Base-by-base conservation (phyloP, 495 filamentous ascomycete species). In the Lasiosphaeris hirsuta region DNA sequence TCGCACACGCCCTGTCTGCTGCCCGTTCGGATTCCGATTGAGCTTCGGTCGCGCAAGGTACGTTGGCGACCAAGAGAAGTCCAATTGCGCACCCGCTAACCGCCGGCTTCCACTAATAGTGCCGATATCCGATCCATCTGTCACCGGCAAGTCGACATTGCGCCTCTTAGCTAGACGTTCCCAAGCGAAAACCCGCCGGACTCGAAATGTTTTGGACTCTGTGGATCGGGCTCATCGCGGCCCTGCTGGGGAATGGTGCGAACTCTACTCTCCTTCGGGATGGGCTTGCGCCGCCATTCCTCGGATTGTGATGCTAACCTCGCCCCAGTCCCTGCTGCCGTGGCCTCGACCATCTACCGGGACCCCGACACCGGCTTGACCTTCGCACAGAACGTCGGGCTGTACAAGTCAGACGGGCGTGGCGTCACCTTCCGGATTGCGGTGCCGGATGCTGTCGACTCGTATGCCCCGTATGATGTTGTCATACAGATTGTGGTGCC, bases 341-440 rank as follows among this genome's bases (percentile, higher is more conserved):
- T 67, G 14, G 66, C 63, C 14, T 62, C 63, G 14, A 50, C 64
- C 18, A 51, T 73, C 9, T 72, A 71, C 63, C 62, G 59, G 3
- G 79, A 82, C 45, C 54, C 72, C 10, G 76, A 80, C 51, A 82
- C 78, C 0, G 79, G 79, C 39, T 76, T 82, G 49, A 70, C 72
- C 2, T 82, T 79, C 64, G 70, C 75, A 13, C 64, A 77, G 57
- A 70, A 67, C 52, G 67, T 61, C 17, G 68, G 60, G 14, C 57
- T 65, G 48, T 79, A 78, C 65, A 70, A 70, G 51, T 58, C 72
- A 0, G 66, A 68, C 38, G 57, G 60, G 10, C 61, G 56, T 33
- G 56, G 50, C 55, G 68, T 77, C 60, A 70, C 65, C 10, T 71
- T 70, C 65, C 75, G 75, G 34, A 49, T 78, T 11, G 76, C 75